Evolutionary conservation across 352 stramenopile genomes (phyloP), one percentile per base, ranked within the genome.

Genomic region (Phytophthora megakarya): DNA sequence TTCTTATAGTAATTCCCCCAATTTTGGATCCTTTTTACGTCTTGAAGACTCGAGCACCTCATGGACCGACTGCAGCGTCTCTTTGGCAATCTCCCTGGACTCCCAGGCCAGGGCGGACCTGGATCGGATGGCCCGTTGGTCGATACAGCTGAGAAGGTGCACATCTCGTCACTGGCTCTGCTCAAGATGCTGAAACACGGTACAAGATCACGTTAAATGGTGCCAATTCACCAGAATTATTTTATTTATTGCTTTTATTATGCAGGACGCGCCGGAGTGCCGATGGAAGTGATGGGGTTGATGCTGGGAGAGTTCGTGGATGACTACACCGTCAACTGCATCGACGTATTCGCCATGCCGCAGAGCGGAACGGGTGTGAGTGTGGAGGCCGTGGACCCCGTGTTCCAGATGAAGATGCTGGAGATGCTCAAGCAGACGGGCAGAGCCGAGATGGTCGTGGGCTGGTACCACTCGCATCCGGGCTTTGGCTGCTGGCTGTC

Each of bases 271-370:
- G 97, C 97, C 9, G 98, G 98, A 37, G 97, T 99, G 37, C 98
- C 98, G n/a, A 99, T 99, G 96, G 98, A 99, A 82, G 98, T 99
- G 15, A 99, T 99, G 98, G 98, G 98, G 2, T 83, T 99, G n/a
- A 99, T 99, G 98, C 89, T 99, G 26, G 98, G 98, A 40, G 95
- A 99, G 75, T 99, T 99, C 73, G 97, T 99, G 19, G 97, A 99
- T 67, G 98, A 99, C 75, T 99, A 99, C 80, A 99, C 97, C 23
- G 98, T 99, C 45, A 98, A 99, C 72, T 99, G 97, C 78, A 98
- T 99, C 38, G 98, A 99, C 76, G 98, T 99, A 39, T 99, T 99
- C 78, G 97, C 97, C 52, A 99, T 99, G 97, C 98, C 98, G 12
- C 97, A 99, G 80, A 97, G 83, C 54, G 96, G 96, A 61, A 99